These are phyloP conservation scores for Fistulifera solaris DNA, from an alignment of 108 stramenopile genomes.

Conservation along the genomic window DNA sequence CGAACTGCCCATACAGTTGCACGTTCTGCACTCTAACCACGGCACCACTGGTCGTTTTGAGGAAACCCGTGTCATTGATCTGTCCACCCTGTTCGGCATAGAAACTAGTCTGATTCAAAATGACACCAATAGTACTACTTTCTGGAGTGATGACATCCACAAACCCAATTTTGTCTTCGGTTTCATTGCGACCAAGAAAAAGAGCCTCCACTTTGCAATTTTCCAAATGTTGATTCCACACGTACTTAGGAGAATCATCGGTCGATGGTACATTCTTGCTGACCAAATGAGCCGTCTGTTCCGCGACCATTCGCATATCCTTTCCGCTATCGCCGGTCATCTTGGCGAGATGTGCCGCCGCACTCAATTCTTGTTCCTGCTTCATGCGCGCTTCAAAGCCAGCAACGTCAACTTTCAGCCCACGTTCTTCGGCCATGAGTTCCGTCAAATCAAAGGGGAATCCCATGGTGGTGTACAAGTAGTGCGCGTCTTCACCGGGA, in stretches of 20 bases:
- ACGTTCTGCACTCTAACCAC: constrained; percentile 71
- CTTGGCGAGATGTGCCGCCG: constrained; percentile 61
- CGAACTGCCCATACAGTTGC: constrained; percentile 86
- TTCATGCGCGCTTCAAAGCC: constrained; percentile 89
- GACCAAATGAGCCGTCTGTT: constrained; percentile 90
- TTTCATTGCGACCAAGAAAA: constrained; percentile 85
- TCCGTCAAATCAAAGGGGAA: constrained; percentile 97
- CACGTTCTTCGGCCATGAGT: constrained; percentile 97
- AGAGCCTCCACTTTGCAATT: constrained; percentile 79
- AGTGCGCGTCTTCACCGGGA: constrained; percentile 88
- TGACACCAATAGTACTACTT: constrained; percentile 77
- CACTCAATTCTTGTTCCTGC: constrained; percentile 75
- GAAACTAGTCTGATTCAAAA: constrained; percentile 89
- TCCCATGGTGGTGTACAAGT: constrained; percentile 95
- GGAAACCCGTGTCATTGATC: constrained; percentile 82
- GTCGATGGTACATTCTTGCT: constrained; percentile 64
- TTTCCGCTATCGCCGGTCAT: constrained; percentile 85
- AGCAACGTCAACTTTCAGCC: constrained; percentile 84
- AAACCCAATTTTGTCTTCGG: constrained; percentile 83
- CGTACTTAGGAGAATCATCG: constrained; percentile 83
- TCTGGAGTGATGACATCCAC: constrained; percentile 61
- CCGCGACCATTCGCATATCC: constrained; percentile 93
- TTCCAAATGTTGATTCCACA: constrained; percentile 69
- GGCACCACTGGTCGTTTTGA: constrained; percentile 39
- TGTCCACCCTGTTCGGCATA: constrained; percentile 98